Percentiles rank a stretch among this genome's conserved stretches.
phyloP scores from a whole-genome alignment of 139 green algal genomes.

The Raphidocelis subcapitata region DNA sequence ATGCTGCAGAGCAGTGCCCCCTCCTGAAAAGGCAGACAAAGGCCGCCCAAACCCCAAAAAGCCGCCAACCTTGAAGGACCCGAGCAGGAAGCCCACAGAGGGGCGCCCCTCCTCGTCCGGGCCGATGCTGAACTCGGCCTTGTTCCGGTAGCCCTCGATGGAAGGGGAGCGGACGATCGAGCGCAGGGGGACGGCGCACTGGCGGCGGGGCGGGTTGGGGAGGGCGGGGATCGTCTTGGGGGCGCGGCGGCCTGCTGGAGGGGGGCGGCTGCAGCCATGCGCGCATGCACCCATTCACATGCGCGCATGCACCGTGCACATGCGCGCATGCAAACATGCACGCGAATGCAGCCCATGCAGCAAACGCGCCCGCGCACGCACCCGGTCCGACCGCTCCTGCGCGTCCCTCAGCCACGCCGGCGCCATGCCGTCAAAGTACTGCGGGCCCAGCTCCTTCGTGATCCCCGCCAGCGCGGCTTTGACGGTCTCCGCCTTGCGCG shows the following conservation, averaged over 20 bases:
- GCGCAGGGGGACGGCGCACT: slow-evolving; percentile 25
- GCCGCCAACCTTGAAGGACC: slow-evolving; percentile 33
- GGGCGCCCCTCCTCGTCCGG: slow-evolving; percentile 28
- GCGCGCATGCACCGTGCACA: not conserved
- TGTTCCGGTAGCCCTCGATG: slow-evolving; percentile 48
- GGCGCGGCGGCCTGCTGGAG: not conserved
- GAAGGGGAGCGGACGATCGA: slow-evolving; percentile 39
- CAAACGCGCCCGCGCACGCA: not conserved
- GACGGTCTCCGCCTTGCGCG: slow-evolving; percentile 31
- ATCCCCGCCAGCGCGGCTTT: slow-evolving; percentile 18
- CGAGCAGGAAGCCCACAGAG: slow-evolving; percentile 40
- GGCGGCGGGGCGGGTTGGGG: not conserved
- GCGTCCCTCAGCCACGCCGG: not conserved
- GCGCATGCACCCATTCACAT: not conserved
- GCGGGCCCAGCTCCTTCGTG: slow-evolving; percentile 21
- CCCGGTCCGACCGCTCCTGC: not conserved
- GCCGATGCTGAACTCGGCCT: slow-evolving; percentile 45
- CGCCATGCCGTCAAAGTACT: not conserved
- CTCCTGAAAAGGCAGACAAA: too few relatives aligned
- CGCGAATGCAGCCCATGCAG: not conserved
- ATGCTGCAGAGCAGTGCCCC: too few relatives aligned
- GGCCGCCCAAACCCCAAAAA: too few relatives aligned
- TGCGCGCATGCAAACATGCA: not conserved
- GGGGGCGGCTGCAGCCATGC: not conserved
- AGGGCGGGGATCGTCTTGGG: not conserved